Evolutionary conservation across 2,329 filamentous ascomycete species (phyloP).

Genomic region (Cladosporium halotolerans): DNA sequence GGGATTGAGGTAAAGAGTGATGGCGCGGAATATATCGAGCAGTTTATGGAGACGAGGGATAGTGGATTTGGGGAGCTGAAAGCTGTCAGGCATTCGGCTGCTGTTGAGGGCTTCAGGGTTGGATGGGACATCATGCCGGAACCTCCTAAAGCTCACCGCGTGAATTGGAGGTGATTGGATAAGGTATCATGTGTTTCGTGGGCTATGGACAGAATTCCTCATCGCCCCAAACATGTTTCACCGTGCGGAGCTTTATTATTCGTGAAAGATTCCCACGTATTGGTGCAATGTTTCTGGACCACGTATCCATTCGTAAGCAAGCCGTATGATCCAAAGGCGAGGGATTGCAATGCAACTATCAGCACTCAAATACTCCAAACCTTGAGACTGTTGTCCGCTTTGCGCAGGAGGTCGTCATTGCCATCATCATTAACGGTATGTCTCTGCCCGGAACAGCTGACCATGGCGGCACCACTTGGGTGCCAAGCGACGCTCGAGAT

Average conservation of each 20-base stretch:
- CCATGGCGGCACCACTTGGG: slow-evolving; percentile 41
- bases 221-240: no score
- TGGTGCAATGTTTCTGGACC: no score
- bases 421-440: background rate
- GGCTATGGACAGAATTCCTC: no score
- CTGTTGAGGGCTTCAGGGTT: slow-evolving; percentile 39
- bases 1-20: slow-evolving; percentile 39
- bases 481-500: slow-evolving; percentile 44
- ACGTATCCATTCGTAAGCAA: no score
- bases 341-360: no score
- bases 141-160: slow-evolving; percentile 14
- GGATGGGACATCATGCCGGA: slow-evolving; percentile 50
- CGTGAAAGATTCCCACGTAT: no score
- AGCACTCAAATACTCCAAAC: slow-evolving; percentile 1
- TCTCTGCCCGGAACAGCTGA: slow-evolving; percentile 44
- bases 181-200: no score
- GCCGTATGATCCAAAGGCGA: no score
- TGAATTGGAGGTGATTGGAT: no score
- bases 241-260: no score
- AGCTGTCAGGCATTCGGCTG: slow-evolving; percentile 45
- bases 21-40: slow-evolving; percentile 3
- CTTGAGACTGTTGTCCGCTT: slow-evolving; percentile 7
- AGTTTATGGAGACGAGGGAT: slow-evolving; percentile 38
- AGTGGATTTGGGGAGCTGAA: slow-evolving; percentile 44
- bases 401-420: background rate